phyloP scores from a whole-genome alignment of 225 moss, liverwort and hornwort species.

The Neckera pumila region DNA sequence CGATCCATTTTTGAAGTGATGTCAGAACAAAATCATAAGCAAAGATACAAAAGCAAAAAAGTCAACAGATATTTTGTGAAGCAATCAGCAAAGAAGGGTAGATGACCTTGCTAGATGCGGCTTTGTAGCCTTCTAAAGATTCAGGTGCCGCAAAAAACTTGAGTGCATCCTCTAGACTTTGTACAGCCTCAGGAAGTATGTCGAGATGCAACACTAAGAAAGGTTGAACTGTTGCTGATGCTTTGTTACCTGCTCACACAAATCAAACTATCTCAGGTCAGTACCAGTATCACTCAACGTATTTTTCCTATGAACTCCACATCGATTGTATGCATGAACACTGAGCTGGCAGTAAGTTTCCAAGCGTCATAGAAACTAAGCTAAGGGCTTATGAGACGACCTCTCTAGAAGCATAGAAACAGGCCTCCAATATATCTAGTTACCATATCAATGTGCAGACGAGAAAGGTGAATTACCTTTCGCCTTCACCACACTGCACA shows the following conservation, averaged over 20 bases:
- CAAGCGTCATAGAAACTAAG: background rate
- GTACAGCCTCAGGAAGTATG: slow-evolving; percentile 81
- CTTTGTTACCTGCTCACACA: slow-evolving; percentile 71
- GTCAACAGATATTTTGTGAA: background rate
- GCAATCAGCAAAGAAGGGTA: background rate
- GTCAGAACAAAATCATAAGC: background rate
- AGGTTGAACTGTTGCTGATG: slow-evolving; percentile 94
- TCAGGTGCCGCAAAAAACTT: slow-evolving; percentile 92
- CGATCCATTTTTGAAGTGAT: background rate
- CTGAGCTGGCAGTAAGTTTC: background rate
- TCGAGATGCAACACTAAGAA: slow-evolving; percentile 95
- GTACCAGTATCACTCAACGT: background rate
- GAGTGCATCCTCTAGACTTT: slow-evolving; percentile 90
- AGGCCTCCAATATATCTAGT: background rate
- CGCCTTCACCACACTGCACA: slow-evolving; percentile 85
- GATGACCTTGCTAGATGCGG: slow-evolving; percentile 72
- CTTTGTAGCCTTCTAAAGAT: slow-evolving; percentile 88
- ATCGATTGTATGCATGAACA: background rate
- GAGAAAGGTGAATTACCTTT: slow-evolving; percentile 47
- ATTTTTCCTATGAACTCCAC: background rate
- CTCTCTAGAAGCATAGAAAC: background rate
- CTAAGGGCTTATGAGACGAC: background rate
- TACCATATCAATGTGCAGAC: background rate
- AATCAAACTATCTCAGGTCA: background rate
- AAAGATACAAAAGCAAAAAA: background rate